Evolutionary conservation across 2,329 filamentous ascomycete species (phyloP), one percentile per base, ranked within the genome.

Genomic region (Colletotrichum magnum): DNA sequence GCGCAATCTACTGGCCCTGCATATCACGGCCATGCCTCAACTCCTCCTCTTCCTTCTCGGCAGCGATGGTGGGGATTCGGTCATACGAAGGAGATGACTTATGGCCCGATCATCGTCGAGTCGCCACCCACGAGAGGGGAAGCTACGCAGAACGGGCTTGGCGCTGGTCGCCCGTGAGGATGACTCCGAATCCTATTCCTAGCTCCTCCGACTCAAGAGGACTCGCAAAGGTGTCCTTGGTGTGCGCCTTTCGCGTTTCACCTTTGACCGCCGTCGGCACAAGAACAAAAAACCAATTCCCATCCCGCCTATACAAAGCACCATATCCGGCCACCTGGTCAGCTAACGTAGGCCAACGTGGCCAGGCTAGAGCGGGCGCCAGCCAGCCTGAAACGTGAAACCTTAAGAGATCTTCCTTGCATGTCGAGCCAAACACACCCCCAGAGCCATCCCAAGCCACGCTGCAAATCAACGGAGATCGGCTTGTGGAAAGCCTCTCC

Each of bases 331-430:
- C 62, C 63, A 56, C 28, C 45, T 69, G 66, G 66, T 66, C 56
- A 59, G 51, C 50, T 66, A 66, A 57, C 43, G 56, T 51, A 47
- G 51, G 67, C 56, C 67, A 66, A 66, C 56, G 56, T 66, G 67
- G 67, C 62, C 67, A 39, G 62, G 67, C 47, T 51, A 51, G 58
- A 70, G 58, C 64, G 64, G 68, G 68, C 68, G 64, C 48, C 68
- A 68, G 51, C 41, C 15, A 48, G 47, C 52, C 48, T 68, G 68
- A 68, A 70, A 70, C 68, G 45, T 70, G 68, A 67, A 70, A 70
- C 68, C 53, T 58, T 39, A 36, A 52, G 54, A 58, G 58, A 68
- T 70, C 67, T 66, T 64, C 66, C 62, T 69, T 61, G 67, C 67
- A 67, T 61, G 26, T 24, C 56, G 16, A 51, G 48, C 47, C 53